Conservation (phyloP, 352 stramenopile species). For the Phytophthora pini region DNA sequence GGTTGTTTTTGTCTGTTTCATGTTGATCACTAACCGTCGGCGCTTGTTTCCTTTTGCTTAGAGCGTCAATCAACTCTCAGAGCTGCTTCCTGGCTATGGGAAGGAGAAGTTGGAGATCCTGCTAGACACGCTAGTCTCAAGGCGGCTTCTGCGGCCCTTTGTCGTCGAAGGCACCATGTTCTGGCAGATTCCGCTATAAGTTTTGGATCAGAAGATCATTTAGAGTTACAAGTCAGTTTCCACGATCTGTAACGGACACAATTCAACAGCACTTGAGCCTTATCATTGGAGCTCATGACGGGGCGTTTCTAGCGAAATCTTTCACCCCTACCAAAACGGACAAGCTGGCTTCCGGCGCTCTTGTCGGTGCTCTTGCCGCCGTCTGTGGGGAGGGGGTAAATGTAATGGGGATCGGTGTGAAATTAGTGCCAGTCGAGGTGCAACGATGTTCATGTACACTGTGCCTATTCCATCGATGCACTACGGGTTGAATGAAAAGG, state of each 20-base stretch:
- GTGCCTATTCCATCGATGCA: conserved; percentile 4
- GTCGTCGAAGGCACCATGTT: conserved; percentile 88
- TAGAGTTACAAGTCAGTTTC: conserved; percentile 25
- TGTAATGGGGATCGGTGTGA: conserved; percentile 24
- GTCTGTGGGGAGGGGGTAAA: background rate
- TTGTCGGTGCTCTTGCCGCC: background rate
- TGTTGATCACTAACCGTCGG: conserved; percentile 20
- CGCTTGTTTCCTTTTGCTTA: conserved; percentile 24
- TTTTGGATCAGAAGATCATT: conserved; percentile 22
- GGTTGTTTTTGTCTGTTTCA: conserved; percentile 25
- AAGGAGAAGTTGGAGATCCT: conserved; percentile 81
- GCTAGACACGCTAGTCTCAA: conserved; percentile 79
- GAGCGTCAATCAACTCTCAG: conserved; percentile 74
- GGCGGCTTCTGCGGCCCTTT: conserved; percentile 78
- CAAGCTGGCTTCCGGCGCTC: conserved; percentile 17
- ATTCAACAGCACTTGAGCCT: conserved; percentile 16
- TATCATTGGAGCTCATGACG: conserved; percentile 3
- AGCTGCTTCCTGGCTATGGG: conserved; percentile 71
- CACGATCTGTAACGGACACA: conserved; percentile 23
- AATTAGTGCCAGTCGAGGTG: conserved; percentile 19
- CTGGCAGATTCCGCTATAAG: conserved; percentile 61
- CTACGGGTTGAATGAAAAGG: background rate
- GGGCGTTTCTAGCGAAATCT: conserved; percentile 34
- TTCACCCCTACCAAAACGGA: conserved; percentile 23
- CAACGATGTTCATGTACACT: conserved; percentile 4